Percentiles rank a stretch among this genome's conserved stretches.
These are phyloP conservation scores for Polytolypa hystricis DNA, from an alignment of 2,329 filamentous ascomycete genomes.

Conservation along the genomic window DNA sequence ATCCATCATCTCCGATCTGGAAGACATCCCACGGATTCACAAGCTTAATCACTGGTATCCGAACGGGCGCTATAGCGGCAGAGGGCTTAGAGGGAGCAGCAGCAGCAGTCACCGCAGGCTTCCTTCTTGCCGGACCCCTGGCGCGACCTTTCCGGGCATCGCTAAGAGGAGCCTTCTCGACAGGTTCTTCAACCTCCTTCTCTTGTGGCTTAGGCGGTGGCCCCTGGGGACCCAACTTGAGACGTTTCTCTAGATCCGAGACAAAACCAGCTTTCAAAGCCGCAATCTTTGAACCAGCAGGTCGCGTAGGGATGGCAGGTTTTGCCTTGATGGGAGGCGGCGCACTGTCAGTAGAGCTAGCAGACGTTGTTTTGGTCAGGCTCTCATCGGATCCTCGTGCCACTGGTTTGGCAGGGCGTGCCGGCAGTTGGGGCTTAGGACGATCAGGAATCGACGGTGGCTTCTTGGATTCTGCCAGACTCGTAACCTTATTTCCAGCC, in stretches of 20 bases:
- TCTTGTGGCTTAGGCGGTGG: slow-evolving; percentile 59
- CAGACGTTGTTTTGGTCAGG: slow-evolving; percentile 26
- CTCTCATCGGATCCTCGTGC: slow-evolving; percentile 22
- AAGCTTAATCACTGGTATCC: slow-evolving; percentile 28
- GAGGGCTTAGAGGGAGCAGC: slow-evolving; percentile 23
- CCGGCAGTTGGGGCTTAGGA: slow-evolving; percentile 56
- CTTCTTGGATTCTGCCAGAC: slow-evolving; percentile 40
- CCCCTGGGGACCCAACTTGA: slow-evolving; percentile 73
- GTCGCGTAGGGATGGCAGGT: slow-evolving; percentile 68
- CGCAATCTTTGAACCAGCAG: slow-evolving; percentile 75
- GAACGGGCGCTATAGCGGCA: slow-evolving; percentile 11
- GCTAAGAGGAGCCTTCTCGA: slow-evolving; percentile 49
- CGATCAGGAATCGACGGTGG: slow-evolving; percentile 45
- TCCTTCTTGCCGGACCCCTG: slow-evolving; percentile 71
- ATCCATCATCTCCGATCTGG: slow-evolving; percentile 25
- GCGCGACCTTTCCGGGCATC: slow-evolving; percentile 88
- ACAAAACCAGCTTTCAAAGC: slow-evolving; percentile 85
- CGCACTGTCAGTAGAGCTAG: slow-evolving; percentile 27
- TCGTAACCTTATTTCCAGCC: slow-evolving; percentile 18
- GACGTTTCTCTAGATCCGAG: slow-evolving; percentile 79
- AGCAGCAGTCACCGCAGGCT: slow-evolving; percentile 50
- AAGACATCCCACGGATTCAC: slow-evolving; percentile 32
- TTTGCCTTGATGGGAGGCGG: slow-evolving; percentile 55
- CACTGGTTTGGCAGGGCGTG: slow-evolving; percentile 47
- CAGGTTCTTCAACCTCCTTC: slow-evolving; percentile 27